Conservation (phyloP, 805 yeast genomes). For the Sugiyamaella floridensis region DNA sequence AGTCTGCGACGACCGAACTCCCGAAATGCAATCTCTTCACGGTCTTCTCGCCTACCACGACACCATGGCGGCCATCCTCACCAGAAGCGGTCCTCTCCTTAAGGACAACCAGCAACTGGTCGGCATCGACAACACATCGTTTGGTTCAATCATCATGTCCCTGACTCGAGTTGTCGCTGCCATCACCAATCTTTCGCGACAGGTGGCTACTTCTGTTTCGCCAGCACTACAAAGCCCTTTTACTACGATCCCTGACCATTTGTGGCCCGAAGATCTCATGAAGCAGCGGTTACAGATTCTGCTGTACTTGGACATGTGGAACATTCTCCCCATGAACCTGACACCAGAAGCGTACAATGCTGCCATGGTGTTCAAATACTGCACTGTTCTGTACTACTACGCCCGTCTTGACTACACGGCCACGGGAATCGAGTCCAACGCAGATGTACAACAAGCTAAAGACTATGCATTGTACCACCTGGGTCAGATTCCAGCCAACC, state of each 20-base stretch:
- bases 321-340: slow-evolving; percentile 4
- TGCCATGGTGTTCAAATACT: slow-evolving; percentile 9
- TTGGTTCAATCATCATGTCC: slow-evolving; percentile 1
- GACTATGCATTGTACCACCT: slow-evolving; percentile 7
- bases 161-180: neutral
- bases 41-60: slow-evolving; percentile 14
- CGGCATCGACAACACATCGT: slow-evolving; percentile 7
- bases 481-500: slow-evolving; percentile 1
- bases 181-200: neutral
- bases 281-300: slow-evolving; percentile 4
- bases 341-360: slow-evolving; percentile 6
- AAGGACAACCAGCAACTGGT: neutral
- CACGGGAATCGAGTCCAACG: slow-evolving; percentile 1
- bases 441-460: neutral
- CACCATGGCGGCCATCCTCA: slow-evolving; percentile 6
- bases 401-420: slow-evolving; percentile 9
- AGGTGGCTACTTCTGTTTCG: neutral
- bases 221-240: neutral
- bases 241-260: neutral
- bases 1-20: neutral
- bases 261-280: slow-evolving; percentile 1
- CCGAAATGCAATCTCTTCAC: slow-evolving; percentile 2
- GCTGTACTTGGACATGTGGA: slow-evolving; percentile 2
- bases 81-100: neutral
- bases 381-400: slow-evolving; percentile 9